These are phyloP conservation scores for Solanum pimpinellifolium DNA, from an alignment of 257 asterid species.

Conservation along the genomic window DNA sequence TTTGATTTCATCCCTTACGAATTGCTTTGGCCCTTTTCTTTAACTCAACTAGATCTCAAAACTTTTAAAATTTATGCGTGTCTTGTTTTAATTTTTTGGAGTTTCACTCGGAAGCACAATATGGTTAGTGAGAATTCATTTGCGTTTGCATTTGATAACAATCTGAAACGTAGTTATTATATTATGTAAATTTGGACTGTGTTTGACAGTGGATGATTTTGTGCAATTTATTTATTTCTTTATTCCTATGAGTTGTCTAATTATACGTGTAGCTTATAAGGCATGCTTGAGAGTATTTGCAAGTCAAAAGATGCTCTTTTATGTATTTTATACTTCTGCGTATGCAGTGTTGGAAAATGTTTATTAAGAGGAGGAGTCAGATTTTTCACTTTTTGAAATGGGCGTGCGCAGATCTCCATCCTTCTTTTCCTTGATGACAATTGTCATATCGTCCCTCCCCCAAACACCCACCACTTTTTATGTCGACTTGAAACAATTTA, in stretches of 20 bases:
- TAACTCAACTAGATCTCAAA: neutral
- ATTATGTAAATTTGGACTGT: neutral
- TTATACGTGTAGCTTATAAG: neutral
- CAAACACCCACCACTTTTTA: neutral
- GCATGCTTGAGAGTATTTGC: constrained; percentile 2
- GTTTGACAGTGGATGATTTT: neutral
- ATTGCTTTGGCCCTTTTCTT: constrained; percentile 1
- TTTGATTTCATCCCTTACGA: neutral
- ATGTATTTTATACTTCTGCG: neutral
- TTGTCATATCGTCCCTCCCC: neutral
- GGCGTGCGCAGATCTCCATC: neutral
- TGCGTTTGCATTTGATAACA: neutral
- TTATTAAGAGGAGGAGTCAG: neutral
- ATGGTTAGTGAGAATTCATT: neutral
- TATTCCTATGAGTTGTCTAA: neutral
- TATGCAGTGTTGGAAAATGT: neutral
- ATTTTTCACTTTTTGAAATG: neutral
- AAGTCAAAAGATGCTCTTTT: constrained; percentile 4
- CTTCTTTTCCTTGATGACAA: neutral
- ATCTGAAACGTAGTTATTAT: neutral
- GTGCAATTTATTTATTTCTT: neutral
- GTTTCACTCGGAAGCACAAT: neutral
- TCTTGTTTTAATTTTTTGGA: neutral
- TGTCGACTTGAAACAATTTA: neutral
- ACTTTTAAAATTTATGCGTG: neutral